Evolutionary conservation across 768 basidiomycete species (phyloP).

Genomic region (Chlorophyllum brunneum): DNA sequence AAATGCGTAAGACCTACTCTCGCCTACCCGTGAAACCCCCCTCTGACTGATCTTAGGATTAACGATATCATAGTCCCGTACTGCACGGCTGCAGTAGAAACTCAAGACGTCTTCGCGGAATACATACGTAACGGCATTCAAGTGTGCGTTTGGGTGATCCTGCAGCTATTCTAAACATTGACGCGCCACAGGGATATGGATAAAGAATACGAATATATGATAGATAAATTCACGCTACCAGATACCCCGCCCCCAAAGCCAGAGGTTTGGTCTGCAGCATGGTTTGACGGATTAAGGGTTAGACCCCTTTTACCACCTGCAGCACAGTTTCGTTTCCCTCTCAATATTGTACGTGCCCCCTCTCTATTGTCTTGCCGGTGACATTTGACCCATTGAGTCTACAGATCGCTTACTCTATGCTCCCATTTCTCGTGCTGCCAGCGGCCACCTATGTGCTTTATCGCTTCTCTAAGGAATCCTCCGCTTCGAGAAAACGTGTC

Average conservation of each 20-base stretch:
- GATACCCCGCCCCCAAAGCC: constrained; percentile 41
- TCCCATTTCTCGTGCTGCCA: constrained; percentile 66
- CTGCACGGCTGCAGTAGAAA: constrained; percentile 70
- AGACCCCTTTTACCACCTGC: constrained; percentile 53
- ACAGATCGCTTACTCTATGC: constrained; percentile 48
- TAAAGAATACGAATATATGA: constrained; percentile 53
- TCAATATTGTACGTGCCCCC: constrained; percentile 63
- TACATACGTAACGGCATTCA: constrained; percentile 54
- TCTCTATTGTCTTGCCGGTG: background rate
- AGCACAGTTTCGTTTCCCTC: constrained; percentile 58
- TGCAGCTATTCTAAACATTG: background rate
- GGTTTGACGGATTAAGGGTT: constrained; percentile 41
- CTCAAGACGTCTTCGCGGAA: constrained; percentile 60
- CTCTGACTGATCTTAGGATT: constrained; percentile 33
- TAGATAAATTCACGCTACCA: constrained; percentile 50
- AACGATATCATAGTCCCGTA: constrained; percentile 84
- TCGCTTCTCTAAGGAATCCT: constrained; percentile 55
- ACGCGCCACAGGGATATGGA: constrained; percentile 47
- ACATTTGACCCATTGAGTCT: background rate
- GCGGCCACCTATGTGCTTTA: constrained; percentile 48
- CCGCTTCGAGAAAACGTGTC: constrained; percentile 62
- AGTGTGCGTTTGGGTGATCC: constrained; percentile 40
- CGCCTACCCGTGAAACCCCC: background rate
- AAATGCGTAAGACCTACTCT: constrained; percentile 55
- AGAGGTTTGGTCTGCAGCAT: constrained; percentile 34